Base-by-base conservation (phyloP, 257 asterid species). In the Knoxia roxburghii region DNA sequence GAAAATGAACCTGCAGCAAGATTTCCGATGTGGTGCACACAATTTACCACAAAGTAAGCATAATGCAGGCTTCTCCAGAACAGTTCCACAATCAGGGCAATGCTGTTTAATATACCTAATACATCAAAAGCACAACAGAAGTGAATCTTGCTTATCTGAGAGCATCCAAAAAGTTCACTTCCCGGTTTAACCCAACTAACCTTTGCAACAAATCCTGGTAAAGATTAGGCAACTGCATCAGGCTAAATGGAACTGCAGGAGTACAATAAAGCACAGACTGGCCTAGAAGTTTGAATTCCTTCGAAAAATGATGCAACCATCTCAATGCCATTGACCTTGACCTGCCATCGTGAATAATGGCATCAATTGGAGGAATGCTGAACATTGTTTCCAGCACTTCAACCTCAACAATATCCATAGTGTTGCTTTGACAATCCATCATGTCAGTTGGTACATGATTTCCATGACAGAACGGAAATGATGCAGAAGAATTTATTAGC, bases 121-220 rank as follows among this genome's bases (percentile, higher is more conserved):
- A 53, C 51, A 59, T 10, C 61, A 69, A 48, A 74, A 51, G 67
- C 43, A 73, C 62, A 56, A 49, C 43, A 57, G 18, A 73, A 58
- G 71, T 76, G 51, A 65, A 29, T 40, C 35, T 59, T n/a, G 23
- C 8, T 35, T 17, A 33, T n/a, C n/a, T n/a, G 8, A 37, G 14
- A 61, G 35, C 50, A 66, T 4, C 6, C 11, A 66, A 15, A 39
- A 50, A 53, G 61, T 35, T 61, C 32, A 57, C 52, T 48, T 68
- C 43, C 30, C 33, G 21, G 40, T 33, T 64, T 35, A 74, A 64
- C 61, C 30, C 51, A 41, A 54, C 67, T 74, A 76, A 90, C 99
- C 97, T 94, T 75, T 90, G 96, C 87, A 94, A 79, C 72, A 94
- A 82, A 74, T 94, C 96, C 82, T 94, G 97, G 70, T 86, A 94